Conservation (phyloP, 2,329 filamentous ascomycete species). For the Ascochyta viciae-villosae region DNA sequence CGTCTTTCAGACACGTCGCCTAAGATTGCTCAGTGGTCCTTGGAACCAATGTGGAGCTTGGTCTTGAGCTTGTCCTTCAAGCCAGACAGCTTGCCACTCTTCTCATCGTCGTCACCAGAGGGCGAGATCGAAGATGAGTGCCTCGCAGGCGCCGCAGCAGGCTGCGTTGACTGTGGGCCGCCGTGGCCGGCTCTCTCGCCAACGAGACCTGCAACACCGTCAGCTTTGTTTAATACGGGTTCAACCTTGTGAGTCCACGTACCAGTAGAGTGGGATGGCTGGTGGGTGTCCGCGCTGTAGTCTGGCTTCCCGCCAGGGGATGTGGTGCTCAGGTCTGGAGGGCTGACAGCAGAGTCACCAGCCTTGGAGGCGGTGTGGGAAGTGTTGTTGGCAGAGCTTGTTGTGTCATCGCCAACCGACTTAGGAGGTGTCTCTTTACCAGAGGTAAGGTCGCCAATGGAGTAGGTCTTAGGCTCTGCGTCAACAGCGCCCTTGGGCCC, state of each 20-base stretch:
- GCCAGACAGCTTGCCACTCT: constrained; percentile 56
- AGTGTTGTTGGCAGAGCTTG: constrained; percentile 8
- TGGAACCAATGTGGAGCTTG: constrained; percentile 64
- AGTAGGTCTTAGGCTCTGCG: constrained; percentile 14
- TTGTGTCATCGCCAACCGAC: constrained; percentile 24
- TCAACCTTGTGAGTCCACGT: constrained; percentile 33
- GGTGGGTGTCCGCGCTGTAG: constrained; percentile 13
- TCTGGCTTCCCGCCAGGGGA: constrained; percentile 16
- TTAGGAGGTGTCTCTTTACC: constrained; percentile 66
- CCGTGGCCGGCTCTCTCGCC: constrained; percentile 60
- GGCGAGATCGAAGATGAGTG: constrained; percentile 19
- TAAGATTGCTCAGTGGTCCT: constrained; percentile 33
- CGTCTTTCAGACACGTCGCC: constrained; percentile 2
- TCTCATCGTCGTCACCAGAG: constrained; percentile 26
- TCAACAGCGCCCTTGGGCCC: constrained; percentile 14
- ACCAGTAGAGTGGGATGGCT: constrained; percentile 17
- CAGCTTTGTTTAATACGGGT: constrained; percentile 41
- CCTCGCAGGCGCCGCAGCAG: constrained; percentile 15
- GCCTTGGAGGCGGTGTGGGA: constrained; percentile 21
- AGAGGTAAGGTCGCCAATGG: constrained; percentile 13
- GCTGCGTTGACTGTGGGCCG: constrained; percentile 34
- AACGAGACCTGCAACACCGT: constrained; percentile 56
- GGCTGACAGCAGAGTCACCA: constrained; percentile 18
- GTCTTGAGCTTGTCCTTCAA: constrained; percentile 72
- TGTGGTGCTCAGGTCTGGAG: constrained; percentile 14